These are phyloP conservation scores for Dipodascus albidus DNA, from an alignment of 805 yeast species.

Conservation along the genomic window DNA sequence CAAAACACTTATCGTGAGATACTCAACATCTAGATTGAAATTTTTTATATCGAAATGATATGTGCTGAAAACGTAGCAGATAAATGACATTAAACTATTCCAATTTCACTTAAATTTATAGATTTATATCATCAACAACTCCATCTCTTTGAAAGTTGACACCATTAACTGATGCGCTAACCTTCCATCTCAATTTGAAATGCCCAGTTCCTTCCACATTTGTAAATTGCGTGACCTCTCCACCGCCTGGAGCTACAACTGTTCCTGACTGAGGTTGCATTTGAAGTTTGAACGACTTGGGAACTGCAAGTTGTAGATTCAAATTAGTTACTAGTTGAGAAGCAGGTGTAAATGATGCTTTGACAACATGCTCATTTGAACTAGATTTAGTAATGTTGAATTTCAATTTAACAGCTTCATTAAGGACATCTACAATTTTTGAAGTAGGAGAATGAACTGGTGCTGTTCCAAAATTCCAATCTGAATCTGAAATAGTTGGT, in stretches of 20 bases:
- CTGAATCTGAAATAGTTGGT: neutral
- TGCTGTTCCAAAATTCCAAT: neutral
- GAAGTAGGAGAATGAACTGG: neutral
- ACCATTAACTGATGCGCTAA: slow-evolving; percentile 7
- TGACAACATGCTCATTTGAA: neutral
- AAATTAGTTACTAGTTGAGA: slow-evolving; percentile 35
- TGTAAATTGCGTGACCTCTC: slow-evolving; percentile 38
- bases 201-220: slow-evolving; percentile 17
- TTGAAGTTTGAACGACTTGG: slow-evolving; percentile 45
- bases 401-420: neutral
- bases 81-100: neutral
- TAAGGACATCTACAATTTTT: neutral
- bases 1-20: too few species aligned
- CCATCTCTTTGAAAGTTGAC: neutral
- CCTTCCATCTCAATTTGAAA: slow-evolving; percentile 2
- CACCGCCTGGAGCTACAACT: slow-evolving; percentile 40
- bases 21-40: too few species aligned
- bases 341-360: slow-evolving; percentile 4
- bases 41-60: too few species aligned
- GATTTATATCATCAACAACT: neutral
- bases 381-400: neutral
- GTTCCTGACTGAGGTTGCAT: slow-evolving; percentile 54
- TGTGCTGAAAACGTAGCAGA: too few species aligned
- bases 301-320: slow-evolving; percentile 58
- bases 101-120: neutral